Evolutionary conservation across 2,329 filamentous ascomycete genomes (phyloP).

Genomic region (Aspergillus melleus): DNA sequence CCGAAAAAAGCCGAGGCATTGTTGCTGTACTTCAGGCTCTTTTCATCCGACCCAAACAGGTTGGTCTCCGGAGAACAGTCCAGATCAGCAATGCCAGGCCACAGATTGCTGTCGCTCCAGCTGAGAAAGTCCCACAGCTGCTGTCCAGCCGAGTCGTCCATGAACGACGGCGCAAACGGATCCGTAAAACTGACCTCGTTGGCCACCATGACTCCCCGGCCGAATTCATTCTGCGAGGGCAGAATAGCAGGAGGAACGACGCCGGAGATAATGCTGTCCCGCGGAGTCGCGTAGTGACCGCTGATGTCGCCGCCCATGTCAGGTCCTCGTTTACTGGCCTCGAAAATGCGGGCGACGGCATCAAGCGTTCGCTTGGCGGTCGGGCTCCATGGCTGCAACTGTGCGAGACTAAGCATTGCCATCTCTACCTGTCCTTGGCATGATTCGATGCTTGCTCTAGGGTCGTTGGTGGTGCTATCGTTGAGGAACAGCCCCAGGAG

Average conservation of each 20-base stretch:
- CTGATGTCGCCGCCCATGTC: constrained; percentile 14
- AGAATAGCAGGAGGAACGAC: constrained; percentile 14
- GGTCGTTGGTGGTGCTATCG: constrained; percentile 54
- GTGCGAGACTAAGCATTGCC: constrained; percentile 38
- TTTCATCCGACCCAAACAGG: constrained; percentile 30
- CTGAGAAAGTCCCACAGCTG: constrained; percentile 41
- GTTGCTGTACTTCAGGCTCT: constrained; percentile 23
- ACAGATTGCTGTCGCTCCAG: constrained; percentile 39
- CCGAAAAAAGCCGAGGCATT: constrained; percentile 20
- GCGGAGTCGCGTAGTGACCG: constrained; percentile 17
- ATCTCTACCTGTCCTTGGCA: constrained; percentile 59
- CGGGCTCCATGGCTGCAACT: constrained; percentile 65
- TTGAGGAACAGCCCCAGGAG: constrained; percentile 67
- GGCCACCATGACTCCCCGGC: constrained; percentile 17
- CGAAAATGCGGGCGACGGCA: constrained; percentile 64
- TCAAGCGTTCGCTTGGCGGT: constrained; percentile 63
- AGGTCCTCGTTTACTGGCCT: constrained; percentile 48
- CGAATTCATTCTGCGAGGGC: constrained; percentile 17
- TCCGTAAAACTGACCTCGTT: constrained; percentile 27
- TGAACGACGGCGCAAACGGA: constrained; percentile 23
- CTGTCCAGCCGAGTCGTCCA: constrained; percentile 31
- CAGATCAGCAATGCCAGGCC: constrained; percentile 28
- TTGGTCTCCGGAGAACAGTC: constrained; percentile 24
- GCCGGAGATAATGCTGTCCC: constrained; percentile 13
- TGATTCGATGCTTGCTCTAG: constrained; percentile 53